A percentile compares a stretch with the other conserved stretches of the same genome.
These are phyloP conservation scores for Wickerhamiella vanderwaltii DNA, from an alignment of 805 yeast genomes.

Conservation along the genomic window DNA sequence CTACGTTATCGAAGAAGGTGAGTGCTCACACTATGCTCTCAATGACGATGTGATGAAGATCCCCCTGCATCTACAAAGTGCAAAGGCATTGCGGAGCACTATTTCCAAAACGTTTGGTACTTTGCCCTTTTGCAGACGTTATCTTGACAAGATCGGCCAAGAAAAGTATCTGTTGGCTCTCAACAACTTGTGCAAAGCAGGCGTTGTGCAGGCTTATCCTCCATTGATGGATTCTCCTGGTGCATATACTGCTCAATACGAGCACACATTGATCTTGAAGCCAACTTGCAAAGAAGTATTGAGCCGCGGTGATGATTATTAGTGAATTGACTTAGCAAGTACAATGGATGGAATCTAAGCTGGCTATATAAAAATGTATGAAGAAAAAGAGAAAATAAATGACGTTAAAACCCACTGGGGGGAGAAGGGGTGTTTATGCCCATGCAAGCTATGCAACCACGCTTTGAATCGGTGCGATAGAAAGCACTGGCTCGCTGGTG, in stretches of 20 bases:
- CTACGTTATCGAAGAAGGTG: slow-evolving; percentile 74
- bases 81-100: slow-evolving; percentile 52
- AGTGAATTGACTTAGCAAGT: no score
- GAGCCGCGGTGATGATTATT: slow-evolving; percentile 90
- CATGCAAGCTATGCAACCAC: slow-evolving; percentile 1
- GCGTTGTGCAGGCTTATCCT: slow-evolving; percentile 86
- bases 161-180: slow-evolving; percentile 82
- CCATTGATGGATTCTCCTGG: slow-evolving; percentile 80
- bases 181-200: slow-evolving; percentile 71
- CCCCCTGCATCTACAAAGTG: slow-evolving; percentile 47
- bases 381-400: no score
- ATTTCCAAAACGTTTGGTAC: slow-evolving; percentile 84
- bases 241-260: slow-evolving; percentile 89
- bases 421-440: no score
- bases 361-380: no score
- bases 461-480: slow-evolving; percentile 3
- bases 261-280: slow-evolving; percentile 83
- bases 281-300: slow-evolving; percentile 90
- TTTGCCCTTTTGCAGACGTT: slow-evolving; percentile 91
- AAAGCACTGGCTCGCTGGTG: slow-evolving; percentile 4
- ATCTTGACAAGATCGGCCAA: slow-evolving; percentile 81
- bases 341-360: no score
- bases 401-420: no score
- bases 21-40: slow-evolving; percentile 85
- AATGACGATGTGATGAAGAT: slow-evolving; percentile 38